Evolutionary conservation across 345 rosid species (phyloP).

Genomic region (Turnera subulata): DNA sequence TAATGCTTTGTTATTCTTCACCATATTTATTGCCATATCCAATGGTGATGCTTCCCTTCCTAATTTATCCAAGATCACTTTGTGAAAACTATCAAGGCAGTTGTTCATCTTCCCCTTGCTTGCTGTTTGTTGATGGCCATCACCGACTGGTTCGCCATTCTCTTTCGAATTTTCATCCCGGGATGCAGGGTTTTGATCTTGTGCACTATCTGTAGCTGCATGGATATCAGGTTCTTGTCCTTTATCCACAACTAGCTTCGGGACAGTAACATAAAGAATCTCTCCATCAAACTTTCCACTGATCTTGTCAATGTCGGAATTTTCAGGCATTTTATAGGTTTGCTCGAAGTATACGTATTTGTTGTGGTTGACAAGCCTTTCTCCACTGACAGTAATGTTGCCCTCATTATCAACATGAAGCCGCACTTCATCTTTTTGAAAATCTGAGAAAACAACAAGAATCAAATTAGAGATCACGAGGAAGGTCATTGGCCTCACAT

Average conservation of each 20-base stretch:
- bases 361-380: constrained; percentile 28
- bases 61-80: constrained; percentile 21
- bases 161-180: background rate
- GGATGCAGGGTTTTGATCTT: background rate
- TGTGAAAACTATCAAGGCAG: background rate
- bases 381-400: constrained; percentile 35
- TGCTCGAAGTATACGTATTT: constrained; percentile 27
- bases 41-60: constrained; percentile 5
- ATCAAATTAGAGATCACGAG: background rate
- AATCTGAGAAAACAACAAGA: constrained; percentile 23
- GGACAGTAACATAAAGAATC: constrained; percentile 38
- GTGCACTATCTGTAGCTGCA: background rate
- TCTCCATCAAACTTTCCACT: constrained; percentile 29
- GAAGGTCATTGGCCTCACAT: too few species aligned
- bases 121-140: too few species aligned
- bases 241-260: constrained; percentile 20
- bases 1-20: constrained; percentile 26
- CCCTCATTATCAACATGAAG: constrained; percentile 26
- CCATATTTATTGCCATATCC: constrained; percentile 16
- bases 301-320: constrained; percentile 26
- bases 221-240: background rate
- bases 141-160: too few species aligned
- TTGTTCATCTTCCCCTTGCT: background rate
- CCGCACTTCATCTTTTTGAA: constrained; percentile 42
- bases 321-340: constrained; percentile 28